Percentiles rank a stretch among this genome's conserved stretches.
Evolutionary conservation across 257 asterid genomes (phyloP).

Genomic region (Cinchona pubescens): DNA sequence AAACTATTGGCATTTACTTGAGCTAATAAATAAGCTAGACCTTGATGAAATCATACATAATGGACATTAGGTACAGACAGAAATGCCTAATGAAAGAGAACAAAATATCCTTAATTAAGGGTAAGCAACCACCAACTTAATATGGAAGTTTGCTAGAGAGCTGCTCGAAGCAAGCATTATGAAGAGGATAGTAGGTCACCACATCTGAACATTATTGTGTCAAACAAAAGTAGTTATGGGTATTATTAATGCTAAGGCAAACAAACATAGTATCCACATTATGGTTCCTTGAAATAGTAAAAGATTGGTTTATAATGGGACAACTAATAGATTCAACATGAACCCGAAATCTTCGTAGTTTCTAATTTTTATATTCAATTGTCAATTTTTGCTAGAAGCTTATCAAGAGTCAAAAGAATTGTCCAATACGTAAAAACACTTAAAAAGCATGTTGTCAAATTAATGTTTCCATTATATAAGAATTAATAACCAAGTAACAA

Average conservation of each 20-base stretch:
- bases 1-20: background rate
- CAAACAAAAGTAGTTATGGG: background rate
- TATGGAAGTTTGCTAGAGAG: background rate
- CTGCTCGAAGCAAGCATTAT: background rate
- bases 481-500: background rate
- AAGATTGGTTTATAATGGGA: background rate
- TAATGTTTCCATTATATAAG: background rate
- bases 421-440: background rate
- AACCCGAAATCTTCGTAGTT: background rate
- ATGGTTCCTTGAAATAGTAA: background rate
- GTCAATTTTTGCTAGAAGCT: background rate
- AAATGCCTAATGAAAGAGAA: background rate
- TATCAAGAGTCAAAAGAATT: background rate
- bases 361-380: background rate
- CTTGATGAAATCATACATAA: background rate
- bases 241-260: background rate
- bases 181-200: background rate
- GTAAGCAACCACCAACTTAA: slow-evolving; percentile 5
- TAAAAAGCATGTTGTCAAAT: background rate
- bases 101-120: slow-evolving; percentile 16
- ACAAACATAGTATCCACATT: background rate
- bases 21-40: background rate
- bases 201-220: background rate
- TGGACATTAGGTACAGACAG: background rate
- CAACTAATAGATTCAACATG: background rate